Evolutionary conservation across 352 stramenopile species (phyloP), one percentile per base, ranked within the genome.

Genomic region (Phytophthora kernoviae): DNA sequence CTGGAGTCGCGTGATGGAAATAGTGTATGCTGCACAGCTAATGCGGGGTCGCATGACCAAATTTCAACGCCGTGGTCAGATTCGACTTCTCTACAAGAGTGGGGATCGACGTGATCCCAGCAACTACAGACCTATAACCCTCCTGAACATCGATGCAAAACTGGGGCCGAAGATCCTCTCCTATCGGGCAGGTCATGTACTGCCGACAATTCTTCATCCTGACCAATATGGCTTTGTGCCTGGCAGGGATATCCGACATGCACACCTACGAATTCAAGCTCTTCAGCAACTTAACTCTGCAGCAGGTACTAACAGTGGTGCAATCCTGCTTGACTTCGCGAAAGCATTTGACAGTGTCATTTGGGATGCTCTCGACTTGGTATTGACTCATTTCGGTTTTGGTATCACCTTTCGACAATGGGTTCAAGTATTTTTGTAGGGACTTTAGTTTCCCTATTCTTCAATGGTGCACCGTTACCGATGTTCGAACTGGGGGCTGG

Each of bases 291-390:
- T 33, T 8, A 22, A 43, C 33, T n/a, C 5, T 4, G 17, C 20
- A 1, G 21, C 5, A 9, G 27, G 26, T 37, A 4, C 30, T 9
- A 1, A 32, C 33, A 30, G 24, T 24, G 47, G 47, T 5, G 47
- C 47, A 7, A 34, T 54, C 1, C 4, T 44, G 0, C 33, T 54
- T 0, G 47, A 54, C 12, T 54, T 44, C 14, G 47, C 47, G 1
- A 62, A 57, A 21, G 50, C 50, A 1, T 57, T 57, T 22, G 50
- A 57, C 17, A 49, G 50, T 22, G 50, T 57, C 3, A 1, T 57
- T 1, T 57, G 50, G 50, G 24, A 18, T 2, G 50, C 50, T 2
- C n/a, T 57, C 1, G 50, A 57, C 17, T 21, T 47, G 49, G 17
- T 47, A 7, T 36, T 56, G 9, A 30, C 21, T 15, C 36, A 56